Conservation (phyloP, 1,139 yeast genomes). For the Chernovozyma sophiae-reginae region DNA sequence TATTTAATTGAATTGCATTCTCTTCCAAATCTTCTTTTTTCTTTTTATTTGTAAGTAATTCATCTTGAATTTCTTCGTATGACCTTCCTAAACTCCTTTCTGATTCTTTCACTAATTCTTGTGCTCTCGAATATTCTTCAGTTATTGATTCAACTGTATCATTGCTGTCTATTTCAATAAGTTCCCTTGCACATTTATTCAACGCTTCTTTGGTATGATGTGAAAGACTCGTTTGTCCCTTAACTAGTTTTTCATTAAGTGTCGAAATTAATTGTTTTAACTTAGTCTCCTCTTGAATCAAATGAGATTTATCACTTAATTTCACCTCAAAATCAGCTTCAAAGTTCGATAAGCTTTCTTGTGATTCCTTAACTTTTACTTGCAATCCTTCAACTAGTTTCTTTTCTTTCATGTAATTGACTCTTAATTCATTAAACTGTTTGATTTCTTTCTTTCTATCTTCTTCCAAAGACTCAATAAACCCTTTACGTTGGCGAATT, state of each 20-base stretch:
- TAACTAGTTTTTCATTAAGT: constrained; percentile 12
- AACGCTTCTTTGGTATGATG: constrained; percentile 26
- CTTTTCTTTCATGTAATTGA: constrained; percentile 6
- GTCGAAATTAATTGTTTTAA: constrained; percentile 10
- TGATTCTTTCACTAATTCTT: constrained; percentile 32
- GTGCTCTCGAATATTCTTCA: constrained; percentile 28
- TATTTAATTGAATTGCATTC: constrained; percentile 19
- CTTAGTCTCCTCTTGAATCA: constrained; percentile 12
- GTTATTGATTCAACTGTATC: constrained; percentile 38
- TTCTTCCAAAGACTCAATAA: constrained; percentile 24
- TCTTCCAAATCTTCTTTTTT: constrained; percentile 28
- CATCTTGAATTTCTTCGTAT: constrained; percentile 35
- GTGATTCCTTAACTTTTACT: constrained; percentile 10
- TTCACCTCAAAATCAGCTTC: constrained; percentile 4
- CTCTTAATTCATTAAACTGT: constrained; percentile 6
- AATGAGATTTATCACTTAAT: constrained; percentile 11
- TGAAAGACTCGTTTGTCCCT: constrained; percentile 17
- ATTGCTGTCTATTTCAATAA: constrained; percentile 20
- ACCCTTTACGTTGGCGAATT: constrained; percentile 22
- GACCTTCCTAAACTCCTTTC: constrained; percentile 33
- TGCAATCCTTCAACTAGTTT: constrained; percentile 7
- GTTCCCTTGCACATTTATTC: constrained; percentile 27
- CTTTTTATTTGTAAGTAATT: constrained; percentile 21
- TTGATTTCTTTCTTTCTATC: constrained; percentile 18
- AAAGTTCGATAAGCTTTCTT: constrained; percentile 8